phyloP scores from a whole-genome alignment of 371 early-diverging fungal species.

The Mucor circinelloides region DNA sequence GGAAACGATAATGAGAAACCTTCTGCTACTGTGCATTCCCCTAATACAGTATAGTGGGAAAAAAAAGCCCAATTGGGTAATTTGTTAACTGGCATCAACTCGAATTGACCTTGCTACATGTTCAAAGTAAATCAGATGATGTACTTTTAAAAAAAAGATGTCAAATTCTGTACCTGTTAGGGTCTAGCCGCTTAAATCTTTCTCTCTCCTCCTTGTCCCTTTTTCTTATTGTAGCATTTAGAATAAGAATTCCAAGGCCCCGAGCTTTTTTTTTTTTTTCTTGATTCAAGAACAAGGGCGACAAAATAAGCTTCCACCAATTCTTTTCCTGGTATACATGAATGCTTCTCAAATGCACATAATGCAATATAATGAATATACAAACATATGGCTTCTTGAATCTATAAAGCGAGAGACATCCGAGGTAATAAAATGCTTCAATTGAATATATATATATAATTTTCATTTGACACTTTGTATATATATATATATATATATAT shows the following conservation, averaged over 20 bases:
- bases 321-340: neutral
- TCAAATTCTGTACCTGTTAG: neutral
- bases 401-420: neutral
- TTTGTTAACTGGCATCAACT: too few relatives aligned
- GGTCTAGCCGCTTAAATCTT: neutral
- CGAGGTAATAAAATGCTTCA: neutral
- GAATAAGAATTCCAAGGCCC: neutral
- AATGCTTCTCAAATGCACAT: neutral
- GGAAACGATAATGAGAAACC: too few relatives aligned
- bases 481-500: too few relatives aligned
- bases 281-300: neutral
- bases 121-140: neutral
- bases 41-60: too few relatives aligned
- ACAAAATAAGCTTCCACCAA: neutral
- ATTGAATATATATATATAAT: too few relatives aligned
- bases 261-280: neutral
- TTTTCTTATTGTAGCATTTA: neutral
- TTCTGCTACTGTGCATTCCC: too few relatives aligned
- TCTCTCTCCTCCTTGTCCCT: neutral
- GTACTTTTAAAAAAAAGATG: neutral
- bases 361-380: neutral
- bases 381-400: neutral
- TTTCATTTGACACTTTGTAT: too few relatives aligned
- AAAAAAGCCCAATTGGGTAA: too few relatives aligned
- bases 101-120: too few relatives aligned